Evolutionary conservation across 768 basidiomycete species (phyloP).

Genomic region (Nidularia pulvinata): DNA sequence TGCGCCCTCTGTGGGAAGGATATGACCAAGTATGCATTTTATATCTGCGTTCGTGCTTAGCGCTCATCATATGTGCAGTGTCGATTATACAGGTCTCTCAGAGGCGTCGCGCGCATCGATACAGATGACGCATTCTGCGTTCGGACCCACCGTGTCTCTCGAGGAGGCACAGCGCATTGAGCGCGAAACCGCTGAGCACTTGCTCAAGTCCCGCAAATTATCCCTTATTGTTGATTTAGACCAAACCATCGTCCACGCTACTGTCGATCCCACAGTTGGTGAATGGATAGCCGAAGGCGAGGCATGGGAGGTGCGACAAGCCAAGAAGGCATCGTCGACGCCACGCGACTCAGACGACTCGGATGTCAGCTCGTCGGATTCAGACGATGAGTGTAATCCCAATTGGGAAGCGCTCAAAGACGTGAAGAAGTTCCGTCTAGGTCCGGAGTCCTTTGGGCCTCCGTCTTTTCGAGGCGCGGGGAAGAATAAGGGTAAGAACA

Average conservation of each 20-base stretch:
- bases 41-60: slow-evolving; percentile 11
- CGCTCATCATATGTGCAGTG: slow-evolving; percentile 27
- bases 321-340: slow-evolving; percentile 30
- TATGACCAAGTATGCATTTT: slow-evolving; percentile 74
- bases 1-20: slow-evolving; percentile 97
- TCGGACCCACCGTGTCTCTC: slow-evolving; percentile 88
- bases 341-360: slow-evolving; percentile 27
- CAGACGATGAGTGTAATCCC: slow-evolving; percentile 76
- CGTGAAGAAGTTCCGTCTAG: slow-evolving; percentile 86
- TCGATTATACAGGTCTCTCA: slow-evolving; percentile 87
- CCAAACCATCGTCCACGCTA: slow-evolving; percentile 98
- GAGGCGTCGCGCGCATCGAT: slow-evolving; percentile 87
- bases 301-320: slow-evolving; percentile 70
- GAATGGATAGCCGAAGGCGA: slow-evolving; percentile 94
- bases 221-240: slow-evolving; percentile 98
- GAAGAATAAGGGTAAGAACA: slow-evolving; percentile 58
- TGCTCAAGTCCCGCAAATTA: slow-evolving; percentile 76
- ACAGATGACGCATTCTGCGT: slow-evolving; percentile 93
- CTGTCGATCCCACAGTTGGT: slow-evolving; percentile 97
- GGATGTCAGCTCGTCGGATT: slow-evolving; percentile 36
- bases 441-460: slow-evolving; percentile 70
- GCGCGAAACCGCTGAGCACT: slow-evolving; percentile 74
- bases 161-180: slow-evolving; percentile 93
- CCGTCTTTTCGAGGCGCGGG: slow-evolving; percentile 30
- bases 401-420: slow-evolving; percentile 93